Base-by-base conservation (phyloP, 805 yeast genomes). In the Lipomyces oligophaga region DNA sequence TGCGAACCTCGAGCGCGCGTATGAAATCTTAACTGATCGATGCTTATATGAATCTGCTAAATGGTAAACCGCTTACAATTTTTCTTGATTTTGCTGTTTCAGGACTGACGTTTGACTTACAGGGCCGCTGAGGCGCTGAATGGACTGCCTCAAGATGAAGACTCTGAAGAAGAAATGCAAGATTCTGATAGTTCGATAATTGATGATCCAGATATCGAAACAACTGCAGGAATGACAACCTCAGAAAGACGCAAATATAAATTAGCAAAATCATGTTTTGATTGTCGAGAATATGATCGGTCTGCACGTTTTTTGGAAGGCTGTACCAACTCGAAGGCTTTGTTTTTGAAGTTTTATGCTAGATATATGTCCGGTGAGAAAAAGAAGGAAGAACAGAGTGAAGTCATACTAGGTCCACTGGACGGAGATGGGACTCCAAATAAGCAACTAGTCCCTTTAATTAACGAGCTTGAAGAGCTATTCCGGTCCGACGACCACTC, bases 201-300 rank as follows among this genome's bases (percentile, higher is more conserved):
- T 24, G 24, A 33, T 21, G 10, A 30, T 24, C 10, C n/a, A 43
- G 5, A 22, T 32, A 6, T 32, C 34, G 19, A 10, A 30, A 11
- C 16, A 38, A 22, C 13, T 13, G 3, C 37, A 36, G 3, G 49
- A 42, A 45, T 53, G 50, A 32, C 47, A 5, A 34, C 43, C 21
- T 35, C 46, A 6, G 60, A 39, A 80, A 79, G 46, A 59, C 63
- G 39, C 73, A 76, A 67, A 48, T 66, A 83, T 22, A 54, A 77
- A 13, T 68, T 86, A 22, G 96, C 90, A 0, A 77, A 79, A 43
- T 64, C 84, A 0, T 81, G 84, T 60, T 86, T 90, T 69, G 83
- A 79, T 59, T 79, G 86, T 60, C 81, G 83, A 58, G 97, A 93
- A 65, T 90, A 81, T 61, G 90, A 82, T 47, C 67, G 97, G 22